A percentile compares a stretch with the other conserved stretches of the same genome.
Evolutionary conservation across 495 filamentous ascomycete species (phyloP).

Genomic region (Cenococcum geophilum): DNA sequence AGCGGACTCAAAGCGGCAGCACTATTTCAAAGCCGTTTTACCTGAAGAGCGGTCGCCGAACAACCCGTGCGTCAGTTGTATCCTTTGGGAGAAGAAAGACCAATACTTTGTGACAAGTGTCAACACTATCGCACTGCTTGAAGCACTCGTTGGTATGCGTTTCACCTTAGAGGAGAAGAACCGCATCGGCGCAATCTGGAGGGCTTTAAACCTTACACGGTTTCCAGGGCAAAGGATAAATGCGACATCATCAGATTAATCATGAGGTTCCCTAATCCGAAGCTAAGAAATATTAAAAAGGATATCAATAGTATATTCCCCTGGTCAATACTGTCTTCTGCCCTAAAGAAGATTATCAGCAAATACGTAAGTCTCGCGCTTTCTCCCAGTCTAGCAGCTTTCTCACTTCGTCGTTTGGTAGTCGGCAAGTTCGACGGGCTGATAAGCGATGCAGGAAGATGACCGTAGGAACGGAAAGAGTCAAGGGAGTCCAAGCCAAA

Average conservation of each 20-base stretch:
- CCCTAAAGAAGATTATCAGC: no score
- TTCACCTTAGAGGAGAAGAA: constrained; percentile 98
- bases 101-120: constrained; percentile 93
- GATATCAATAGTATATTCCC: background rate
- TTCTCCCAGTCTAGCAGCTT: no score
- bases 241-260: background rate
- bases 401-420: no score
- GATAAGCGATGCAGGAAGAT: no score
- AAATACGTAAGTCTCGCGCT: no score
- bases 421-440: no score
- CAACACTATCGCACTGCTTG: constrained; percentile 88
- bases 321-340: background rate
- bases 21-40: constrained; percentile 39
- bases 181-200: constrained; percentile 50
- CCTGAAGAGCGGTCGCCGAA: constrained; percentile 34
- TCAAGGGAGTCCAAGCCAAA: no score
- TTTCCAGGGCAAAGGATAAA: background rate
- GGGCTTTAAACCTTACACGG: background rate
- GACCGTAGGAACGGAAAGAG: no score
- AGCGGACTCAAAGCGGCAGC: constrained; percentile 56
- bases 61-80: constrained; percentile 29
- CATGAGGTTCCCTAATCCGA: background rate
- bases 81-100: constrained; percentile 83
- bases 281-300: background rate
- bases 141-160: constrained; percentile 72